Conservation (phyloP, 2,329 filamentous ascomycete genomes). For the Fusarium praegraminearum region DNA sequence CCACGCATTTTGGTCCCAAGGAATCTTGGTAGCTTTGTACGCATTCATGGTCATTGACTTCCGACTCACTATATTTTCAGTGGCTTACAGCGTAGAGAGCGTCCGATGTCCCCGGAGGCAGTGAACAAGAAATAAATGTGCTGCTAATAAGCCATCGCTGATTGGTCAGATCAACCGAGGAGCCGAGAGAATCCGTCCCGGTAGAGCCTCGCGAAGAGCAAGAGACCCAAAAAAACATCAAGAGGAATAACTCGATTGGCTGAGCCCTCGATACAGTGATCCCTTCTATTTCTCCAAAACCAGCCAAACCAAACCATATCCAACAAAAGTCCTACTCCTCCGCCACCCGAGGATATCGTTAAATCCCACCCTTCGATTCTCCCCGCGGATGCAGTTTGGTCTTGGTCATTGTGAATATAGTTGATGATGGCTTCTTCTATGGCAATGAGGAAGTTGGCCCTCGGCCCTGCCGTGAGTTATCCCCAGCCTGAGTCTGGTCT, state of each 20-base stretch:
- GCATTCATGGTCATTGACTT: slow-evolving; percentile 21
- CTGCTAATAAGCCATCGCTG: slow-evolving; percentile 49
- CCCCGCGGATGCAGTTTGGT: slow-evolving; percentile 50
- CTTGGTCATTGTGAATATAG: slow-evolving; percentile 46
- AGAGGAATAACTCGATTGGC: slow-evolving; percentile 45
- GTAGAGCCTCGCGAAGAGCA: slow-evolving; percentile 44
- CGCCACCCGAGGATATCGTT: slow-evolving; percentile 42
- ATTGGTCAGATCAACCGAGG: slow-evolving; percentile 54
- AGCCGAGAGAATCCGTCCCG: slow-evolving; percentile 50
- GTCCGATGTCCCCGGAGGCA: background rate
- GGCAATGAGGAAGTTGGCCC: slow-evolving; percentile 71
- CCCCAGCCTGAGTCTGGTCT: slow-evolving; percentile 34
- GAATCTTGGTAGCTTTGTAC: slow-evolving; percentile 7
- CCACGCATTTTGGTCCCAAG: slow-evolving; percentile 4
- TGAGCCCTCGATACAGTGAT: slow-evolving; percentile 24
- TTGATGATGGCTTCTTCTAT: slow-evolving; percentile 71
- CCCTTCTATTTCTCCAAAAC: slow-evolving; percentile 30
- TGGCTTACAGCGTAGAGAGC: slow-evolving; percentile 28
- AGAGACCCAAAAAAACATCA: slow-evolving; percentile 45
- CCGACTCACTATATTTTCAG: slow-evolving; percentile 33
- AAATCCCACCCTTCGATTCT: slow-evolving; percentile 44
- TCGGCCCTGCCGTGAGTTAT: slow-evolving; percentile 66
- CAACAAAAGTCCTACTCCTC: slow-evolving; percentile 46
- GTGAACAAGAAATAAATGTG: slow-evolving; percentile 29
- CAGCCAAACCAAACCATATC: slow-evolving; percentile 24